phyloP scores from a whole-genome alignment of 257 asterid species.

The Leonotis leonurus region DNA sequence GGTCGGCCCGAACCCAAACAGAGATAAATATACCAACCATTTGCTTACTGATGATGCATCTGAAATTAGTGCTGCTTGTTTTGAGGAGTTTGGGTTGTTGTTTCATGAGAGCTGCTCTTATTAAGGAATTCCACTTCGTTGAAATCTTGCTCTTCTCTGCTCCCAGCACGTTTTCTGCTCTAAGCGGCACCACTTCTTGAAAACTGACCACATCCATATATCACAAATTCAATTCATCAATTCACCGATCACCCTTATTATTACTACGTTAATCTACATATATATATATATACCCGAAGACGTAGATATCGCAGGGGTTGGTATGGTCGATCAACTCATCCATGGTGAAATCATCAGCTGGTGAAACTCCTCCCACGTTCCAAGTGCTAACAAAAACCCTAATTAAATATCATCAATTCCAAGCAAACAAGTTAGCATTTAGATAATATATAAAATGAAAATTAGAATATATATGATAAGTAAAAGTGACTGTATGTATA shows the following conservation, averaged over 20 bases:
- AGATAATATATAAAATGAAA: background rate
- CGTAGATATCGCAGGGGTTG: constrained; percentile 22
- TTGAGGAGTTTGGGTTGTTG: background rate
- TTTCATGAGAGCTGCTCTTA: constrained; percentile 35
- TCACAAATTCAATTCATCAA: too few relatives aligned
- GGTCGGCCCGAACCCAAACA: constrained; percentile 53
- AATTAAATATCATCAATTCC: too few relatives aligned
- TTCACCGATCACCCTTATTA: too few relatives aligned
- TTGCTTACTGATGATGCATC: constrained; percentile 57
- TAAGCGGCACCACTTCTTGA: constrained; percentile 69
- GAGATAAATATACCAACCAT: constrained; percentile 65
- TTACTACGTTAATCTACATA: background rate
- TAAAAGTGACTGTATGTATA: background rate
- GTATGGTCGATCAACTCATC: constrained; percentile 7
- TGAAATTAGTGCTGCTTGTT: background rate
- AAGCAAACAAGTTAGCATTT: too few relatives aligned
- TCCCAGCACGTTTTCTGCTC: constrained; percentile 40
- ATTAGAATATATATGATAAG: too few relatives aligned
- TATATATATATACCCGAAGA: constrained; percentile 15
- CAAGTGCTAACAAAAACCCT: constrained; percentile 23
- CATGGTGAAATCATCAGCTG: background rate
- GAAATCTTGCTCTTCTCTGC: constrained; percentile 30
- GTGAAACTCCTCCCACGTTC: constrained; percentile 22
- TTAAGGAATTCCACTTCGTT: constrained; percentile 48
- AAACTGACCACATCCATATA: constrained; percentile 27